phyloP scores from a whole-genome alignment of 768 basidiomycete genomes.

The Rhodosporidiobolus sp. region DNA sequence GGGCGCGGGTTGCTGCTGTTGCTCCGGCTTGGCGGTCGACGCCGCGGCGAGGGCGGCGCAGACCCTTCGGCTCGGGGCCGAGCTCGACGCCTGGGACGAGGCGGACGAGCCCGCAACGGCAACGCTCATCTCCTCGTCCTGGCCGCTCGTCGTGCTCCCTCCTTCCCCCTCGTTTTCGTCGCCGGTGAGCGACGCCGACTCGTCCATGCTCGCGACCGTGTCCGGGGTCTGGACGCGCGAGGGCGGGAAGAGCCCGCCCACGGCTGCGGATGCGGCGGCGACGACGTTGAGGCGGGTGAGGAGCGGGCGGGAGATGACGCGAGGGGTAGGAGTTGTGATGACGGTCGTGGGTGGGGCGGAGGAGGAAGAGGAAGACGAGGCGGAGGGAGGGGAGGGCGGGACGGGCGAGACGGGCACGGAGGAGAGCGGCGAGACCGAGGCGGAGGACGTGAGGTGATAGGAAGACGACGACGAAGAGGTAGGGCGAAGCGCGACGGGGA shows the following conservation, averaged over 20 bases:
- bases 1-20: no score
- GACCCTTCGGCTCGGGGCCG: no score
- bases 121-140: conserved; percentile 25
- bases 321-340: conserved; percentile 6
- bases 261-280: conserved; percentile 3
- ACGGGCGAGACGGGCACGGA: conserved; percentile 8
- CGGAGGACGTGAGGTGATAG: background rate
- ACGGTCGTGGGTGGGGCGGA: background rate
- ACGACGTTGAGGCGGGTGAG: conserved; percentile 31
- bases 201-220: conserved; percentile 26
- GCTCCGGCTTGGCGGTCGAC: no score
- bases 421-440: background rate
- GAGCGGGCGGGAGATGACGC: conserved; percentile 17
- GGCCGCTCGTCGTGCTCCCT: conserved; percentile 53
- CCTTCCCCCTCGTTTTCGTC: conserved; percentile 61
- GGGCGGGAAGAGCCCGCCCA: background rate
- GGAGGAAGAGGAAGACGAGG: background rate
- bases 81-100: background rate
- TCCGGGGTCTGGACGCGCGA: conserved; percentile 35
- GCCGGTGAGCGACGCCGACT: conserved; percentile 21
- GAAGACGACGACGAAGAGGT: background rate
- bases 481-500: background rate
- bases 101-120: background rate
- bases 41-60: background rate
- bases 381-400: background rate